Percentiles rank a stretch among this genome's conserved stretches.
Evolutionary conservation across 495 filamentous ascomycete species (phyloP).

Genomic region (Penicillium cinerascens): DNA sequence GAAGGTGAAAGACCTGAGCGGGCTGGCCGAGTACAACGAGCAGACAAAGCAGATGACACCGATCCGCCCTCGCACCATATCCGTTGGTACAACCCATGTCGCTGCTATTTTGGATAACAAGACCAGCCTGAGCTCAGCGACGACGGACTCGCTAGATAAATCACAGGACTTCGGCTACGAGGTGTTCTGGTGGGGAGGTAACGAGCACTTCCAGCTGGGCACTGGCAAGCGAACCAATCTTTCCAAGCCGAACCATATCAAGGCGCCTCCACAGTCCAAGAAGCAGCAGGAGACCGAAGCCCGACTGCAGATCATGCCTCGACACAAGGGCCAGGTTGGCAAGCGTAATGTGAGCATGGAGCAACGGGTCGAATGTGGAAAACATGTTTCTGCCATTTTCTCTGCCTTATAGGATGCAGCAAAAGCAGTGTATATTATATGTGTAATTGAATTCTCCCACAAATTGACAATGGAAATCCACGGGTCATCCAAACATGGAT

Average conservation of each 20-base stretch:
- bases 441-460: neutral
- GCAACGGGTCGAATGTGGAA: constrained; percentile 86
- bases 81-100: constrained; percentile 73
- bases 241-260: constrained; percentile 69
- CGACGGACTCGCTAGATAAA: constrained; percentile 41
- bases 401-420: constrained; percentile 27
- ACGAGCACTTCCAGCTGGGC: constrained; percentile 89
- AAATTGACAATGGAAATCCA: constrained; percentile 1
- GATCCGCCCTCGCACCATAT: constrained; percentile 69
- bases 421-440: constrained; percentile 31
- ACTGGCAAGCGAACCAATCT: constrained; percentile 84
- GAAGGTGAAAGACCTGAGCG: constrained; percentile 80
- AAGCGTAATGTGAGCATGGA: constrained; percentile 69
- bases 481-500: neutral
- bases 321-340: constrained; percentile 61
- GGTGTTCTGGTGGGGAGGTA: constrained; percentile 88
- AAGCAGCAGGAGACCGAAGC: constrained; percentile 59
- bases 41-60: constrained; percentile 59
- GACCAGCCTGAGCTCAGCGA: constrained; percentile 53
- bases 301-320: constrained; percentile 82
- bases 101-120: constrained; percentile 79
- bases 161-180: constrained; percentile 76
- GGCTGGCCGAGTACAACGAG: constrained; percentile 84
- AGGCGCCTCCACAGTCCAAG: constrained; percentile 57
- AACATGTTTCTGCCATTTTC: constrained; percentile 81